Conservation (phyloP, 2,329 filamentous ascomycete species). For the Penicillium sp. region DNA sequence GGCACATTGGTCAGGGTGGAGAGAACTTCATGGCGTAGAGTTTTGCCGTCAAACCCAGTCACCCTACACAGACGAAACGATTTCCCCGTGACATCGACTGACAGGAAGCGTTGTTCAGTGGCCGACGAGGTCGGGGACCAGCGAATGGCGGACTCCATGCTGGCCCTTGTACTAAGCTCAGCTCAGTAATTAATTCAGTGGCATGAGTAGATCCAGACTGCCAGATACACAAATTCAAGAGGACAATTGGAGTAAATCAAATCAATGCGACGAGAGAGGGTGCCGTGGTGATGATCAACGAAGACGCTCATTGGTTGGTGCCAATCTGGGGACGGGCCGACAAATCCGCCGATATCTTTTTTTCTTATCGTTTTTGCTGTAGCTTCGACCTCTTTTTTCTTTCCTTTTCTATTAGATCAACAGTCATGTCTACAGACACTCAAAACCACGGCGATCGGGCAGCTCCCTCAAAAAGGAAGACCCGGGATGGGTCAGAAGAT, state of each 20-base stretch:
- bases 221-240: background rate
- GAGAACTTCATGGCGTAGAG: constrained; percentile 53
- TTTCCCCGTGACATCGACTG: constrained; percentile 60
- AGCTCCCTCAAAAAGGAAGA: constrained; percentile 30
- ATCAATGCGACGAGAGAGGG: constrained; percentile 9
- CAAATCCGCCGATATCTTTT: constrained; percentile 27
- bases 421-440: constrained; percentile 18
- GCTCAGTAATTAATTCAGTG: background rate
- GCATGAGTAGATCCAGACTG: background rate
- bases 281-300: background rate
- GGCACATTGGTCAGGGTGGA: constrained; percentile 56
- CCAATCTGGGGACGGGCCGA: constrained; percentile 33
- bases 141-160: constrained; percentile 54
- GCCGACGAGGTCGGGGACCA: constrained; percentile 60
- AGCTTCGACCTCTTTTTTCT: constrained; percentile 2
- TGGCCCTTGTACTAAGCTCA: constrained; percentile 2
- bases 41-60: constrained; percentile 36
- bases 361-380: constrained; percentile 15
- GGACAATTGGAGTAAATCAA: constrained; percentile 4
- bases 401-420: background rate
- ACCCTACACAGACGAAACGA: constrained; percentile 59
- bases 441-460: constrained; percentile 13
- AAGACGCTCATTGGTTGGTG: constrained; percentile 27
- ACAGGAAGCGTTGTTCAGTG: constrained; percentile 56
- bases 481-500: constrained; percentile 28